Percentiles rank a stretch among this genome's conserved stretches.
Evolutionary conservation across 768 basidiomycete genomes (phyloP).

Genomic region (Collybiopsis confluens): DNA sequence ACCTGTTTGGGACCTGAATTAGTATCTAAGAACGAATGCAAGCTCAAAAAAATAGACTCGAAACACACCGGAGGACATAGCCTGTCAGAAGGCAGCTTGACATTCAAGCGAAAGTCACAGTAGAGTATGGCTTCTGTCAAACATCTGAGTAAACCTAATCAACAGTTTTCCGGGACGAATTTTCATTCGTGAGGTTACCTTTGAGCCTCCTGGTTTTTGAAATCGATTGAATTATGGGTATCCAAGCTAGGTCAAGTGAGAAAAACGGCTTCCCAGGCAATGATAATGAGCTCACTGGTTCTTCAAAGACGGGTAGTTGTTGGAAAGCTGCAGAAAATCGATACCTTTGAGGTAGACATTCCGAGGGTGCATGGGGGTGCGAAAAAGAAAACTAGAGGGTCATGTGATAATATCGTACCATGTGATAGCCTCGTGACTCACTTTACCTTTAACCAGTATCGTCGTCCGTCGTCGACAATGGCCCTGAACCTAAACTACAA

Average conservation of each 20-base stretch:
- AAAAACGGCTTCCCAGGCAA: neutral
- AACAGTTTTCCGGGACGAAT: neutral
- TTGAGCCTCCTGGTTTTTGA: conserved; percentile 66
- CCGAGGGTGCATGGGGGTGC: conserved; percentile 32
- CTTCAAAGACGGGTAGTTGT: conserved; percentile 50
- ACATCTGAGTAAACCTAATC: conserved; percentile 37
- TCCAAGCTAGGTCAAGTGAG: conserved; percentile 11
- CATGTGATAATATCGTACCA: too few relatives aligned
- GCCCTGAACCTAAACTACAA: conserved; percentile 26
- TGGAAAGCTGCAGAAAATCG: conserved; percentile 59
- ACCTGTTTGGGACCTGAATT: conserved; percentile 71
- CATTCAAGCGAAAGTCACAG: conserved; percentile 63
- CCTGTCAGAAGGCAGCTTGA: conserved; percentile 64
- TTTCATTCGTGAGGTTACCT: conserved; percentile 37
- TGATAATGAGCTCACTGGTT: conserved; percentile 38
- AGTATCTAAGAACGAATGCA: neutral
- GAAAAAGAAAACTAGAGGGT: conserved; percentile 13
- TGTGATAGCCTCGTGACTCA: too few relatives aligned
- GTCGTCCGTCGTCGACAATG: too few relatives aligned
- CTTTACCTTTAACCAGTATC: neutral
- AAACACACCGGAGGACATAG: conserved; percentile 80
- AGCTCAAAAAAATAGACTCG: neutral
- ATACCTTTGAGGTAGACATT: conserved; percentile 36
- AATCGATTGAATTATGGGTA: conserved; percentile 58
- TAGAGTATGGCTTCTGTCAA: conserved; percentile 76